Conservation (phyloP, 768 basidiomycete genomes). For the Piloderma croceum region DNA sequence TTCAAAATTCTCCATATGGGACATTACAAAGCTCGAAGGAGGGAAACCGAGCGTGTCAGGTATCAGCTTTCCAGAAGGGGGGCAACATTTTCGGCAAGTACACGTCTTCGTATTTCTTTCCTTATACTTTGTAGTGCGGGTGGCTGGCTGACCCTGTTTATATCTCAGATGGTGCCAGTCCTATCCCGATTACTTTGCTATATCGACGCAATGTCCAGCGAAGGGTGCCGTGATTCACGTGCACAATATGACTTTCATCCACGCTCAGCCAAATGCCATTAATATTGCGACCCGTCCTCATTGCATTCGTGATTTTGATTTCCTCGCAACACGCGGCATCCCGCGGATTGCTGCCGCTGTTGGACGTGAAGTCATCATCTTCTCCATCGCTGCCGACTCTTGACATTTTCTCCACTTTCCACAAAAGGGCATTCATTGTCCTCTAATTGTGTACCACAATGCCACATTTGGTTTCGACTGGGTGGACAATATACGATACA, state of each 20-base stretch:
- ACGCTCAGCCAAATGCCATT: constrained; percentile 59
- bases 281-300: constrained; percentile 56
- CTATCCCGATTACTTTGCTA: constrained; percentile 71
- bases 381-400: constrained; percentile 60
- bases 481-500: no score
- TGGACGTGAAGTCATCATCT: constrained; percentile 52
- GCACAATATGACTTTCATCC: constrained; percentile 58
- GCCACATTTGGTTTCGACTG: neutral
- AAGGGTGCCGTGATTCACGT: constrained; percentile 67
- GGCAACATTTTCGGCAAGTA: constrained; percentile 59
- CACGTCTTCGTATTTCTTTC: neutral
- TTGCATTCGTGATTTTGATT: constrained; percentile 71
- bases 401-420: no score
- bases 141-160: neutral
- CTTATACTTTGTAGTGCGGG: neutral
- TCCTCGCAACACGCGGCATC: constrained; percentile 53
- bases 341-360: constrained; percentile 66
- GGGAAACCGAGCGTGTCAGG: constrained; percentile 67
- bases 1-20: constrained; percentile 71
- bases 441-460: neutral
- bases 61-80: constrained; percentile 60
- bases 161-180: constrained; percentile 70
- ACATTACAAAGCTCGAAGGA: constrained; percentile 63
- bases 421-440: neutral
- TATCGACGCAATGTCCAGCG: constrained; percentile 53